Percentiles rank a stretch among this genome's conserved stretches.
These are phyloP conservation scores for Cyberlindnera lachancei DNA, from an alignment of 805 yeast genomes.

Conservation along the genomic window DNA sequence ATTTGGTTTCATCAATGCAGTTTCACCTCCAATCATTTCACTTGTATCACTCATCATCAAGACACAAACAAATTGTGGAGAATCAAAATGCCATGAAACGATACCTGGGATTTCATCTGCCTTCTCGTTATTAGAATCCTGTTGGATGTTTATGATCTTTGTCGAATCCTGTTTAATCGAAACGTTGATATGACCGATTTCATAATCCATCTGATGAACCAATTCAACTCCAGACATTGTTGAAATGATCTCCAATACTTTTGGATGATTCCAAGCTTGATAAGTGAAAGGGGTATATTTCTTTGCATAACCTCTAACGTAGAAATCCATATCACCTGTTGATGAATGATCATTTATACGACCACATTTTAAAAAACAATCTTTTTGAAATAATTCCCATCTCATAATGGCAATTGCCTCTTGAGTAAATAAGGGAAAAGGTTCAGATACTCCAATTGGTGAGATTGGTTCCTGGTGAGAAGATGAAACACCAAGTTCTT, in stretches of 20 bases:
- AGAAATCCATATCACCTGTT: slow-evolving; percentile 40
- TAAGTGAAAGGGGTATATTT: slow-evolving; percentile 42
- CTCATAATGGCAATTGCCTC: slow-evolving; percentile 55
- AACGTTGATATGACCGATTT: slow-evolving; percentile 46
- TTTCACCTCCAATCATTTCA: slow-evolving; percentile 56
- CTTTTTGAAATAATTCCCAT: slow-evolving; percentile 43
- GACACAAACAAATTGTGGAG: slow-evolving; percentile 61
- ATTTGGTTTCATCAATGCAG: slow-evolving; percentile 35
- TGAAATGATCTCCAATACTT: slow-evolving; percentile 43
- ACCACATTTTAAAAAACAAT: slow-evolving; percentile 37
- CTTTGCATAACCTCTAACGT: slow-evolving; percentile 43
- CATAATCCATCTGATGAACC: slow-evolving; percentile 34
- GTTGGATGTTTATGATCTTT: slow-evolving; percentile 5
- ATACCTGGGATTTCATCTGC: slow-evolving; percentile 37
- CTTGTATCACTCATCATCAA: slow-evolving; percentile 54
- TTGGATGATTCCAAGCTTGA: slow-evolving; percentile 54
- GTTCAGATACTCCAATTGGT: slow-evolving; percentile 49
- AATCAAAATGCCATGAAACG: slow-evolving; percentile 57
- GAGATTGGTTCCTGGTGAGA: slow-evolving; percentile 40
- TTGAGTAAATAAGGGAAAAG: slow-evolving; percentile 54
- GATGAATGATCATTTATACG: slow-evolving; percentile 36
- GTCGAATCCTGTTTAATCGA: slow-evolving; percentile 30
- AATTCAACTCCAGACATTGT: slow-evolving; percentile 40
- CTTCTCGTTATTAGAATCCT: slow-evolving; percentile 3
- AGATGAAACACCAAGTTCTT: slow-evolving; percentile 36